These are phyloP conservation scores for Cryptosporidium muris DNA, from an alignment of 169 alveolate species.

Conservation along the genomic window DNA sequence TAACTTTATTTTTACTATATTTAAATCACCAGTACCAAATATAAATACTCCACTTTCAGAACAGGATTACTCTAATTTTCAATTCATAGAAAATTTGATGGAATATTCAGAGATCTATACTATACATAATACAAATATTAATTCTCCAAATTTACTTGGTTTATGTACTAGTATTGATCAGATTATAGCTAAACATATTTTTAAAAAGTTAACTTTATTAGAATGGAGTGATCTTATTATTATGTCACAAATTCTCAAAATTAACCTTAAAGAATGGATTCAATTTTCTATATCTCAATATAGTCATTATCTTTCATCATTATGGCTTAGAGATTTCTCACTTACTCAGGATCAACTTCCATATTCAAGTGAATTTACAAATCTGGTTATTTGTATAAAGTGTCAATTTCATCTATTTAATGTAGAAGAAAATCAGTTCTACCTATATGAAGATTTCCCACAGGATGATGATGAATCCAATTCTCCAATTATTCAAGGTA, in stretches of 20 bases:
- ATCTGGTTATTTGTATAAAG: conserved; percentile 16
- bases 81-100: too few relatives aligned
- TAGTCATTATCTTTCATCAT: conserved; percentile 4
- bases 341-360: not conserved
- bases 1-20: conserved; percentile 43
- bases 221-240: conserved; percentile 35
- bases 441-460: conserved; percentile 22
- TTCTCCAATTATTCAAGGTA: not conserved
- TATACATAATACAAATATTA: not conserved
- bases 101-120: too few relatives aligned
- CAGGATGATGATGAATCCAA: not conserved
- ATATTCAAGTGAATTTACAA: not conserved
- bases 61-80: not conserved
- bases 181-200: conserved; percentile 28
- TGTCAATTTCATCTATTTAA: conserved; percentile 31
- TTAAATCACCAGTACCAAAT: conserved; percentile 13
- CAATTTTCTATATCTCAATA: not conserved
- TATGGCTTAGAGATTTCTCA: conserved; percentile 32
- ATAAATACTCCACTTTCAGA: conserved; percentile 38
- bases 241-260: conserved; percentile 19
- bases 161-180: conserved; percentile 18
- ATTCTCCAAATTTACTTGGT: not conserved
- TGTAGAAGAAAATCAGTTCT: conserved; percentile 33
- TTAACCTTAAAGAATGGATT: conserved; percentile 54
- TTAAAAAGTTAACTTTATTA: conserved; percentile 16